Base-by-base conservation (phyloP, 2,329 filamentous ascomycete genomes). In the Penicillium brevicompactum region DNA sequence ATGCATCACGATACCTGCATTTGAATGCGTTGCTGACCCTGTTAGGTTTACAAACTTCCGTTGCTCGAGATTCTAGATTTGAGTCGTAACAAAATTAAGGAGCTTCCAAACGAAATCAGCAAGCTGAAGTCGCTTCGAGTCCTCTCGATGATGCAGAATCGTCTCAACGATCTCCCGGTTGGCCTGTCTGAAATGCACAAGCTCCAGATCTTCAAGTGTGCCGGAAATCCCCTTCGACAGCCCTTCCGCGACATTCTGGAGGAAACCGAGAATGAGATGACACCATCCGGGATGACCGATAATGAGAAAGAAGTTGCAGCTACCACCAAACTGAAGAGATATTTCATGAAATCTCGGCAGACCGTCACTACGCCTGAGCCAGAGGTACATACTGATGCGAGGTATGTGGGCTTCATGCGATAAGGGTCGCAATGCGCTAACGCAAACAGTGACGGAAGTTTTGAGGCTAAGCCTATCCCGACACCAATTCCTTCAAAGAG, bases 41-140 rank as follows among this genome's bases (percentile, higher is more conserved):
- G 60, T 21, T 69, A 96, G 92, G 84, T 97, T 55, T 92, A 93
- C 71, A 87, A 92, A 72, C 82, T 97, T 58, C 87, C 85, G 49
- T 89, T 91, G 32, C 84, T 97, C 52, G 92, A 97, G 75, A 96
- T 97, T 56, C 84, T 97, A 58, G 93, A 97, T 75, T 82, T 97
- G 51, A 92, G 92, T 71, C 86, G 90, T 65, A 97, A 97, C 71
- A 91, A 89, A 71, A 86, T 97, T 58, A 84, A 84, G 46, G 79
- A 84, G 9, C 82, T 97, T 2, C 92, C 93, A 0, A 84, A 87
- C 45, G 89, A 92, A 51, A 90, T 97, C 58, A 85, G 84, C 57
- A 91, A 87, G 68, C 80, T 97, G 66, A 87, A 87, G 5, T 96
- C 91, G 1, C 79, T 97, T 60, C 95, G 96, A 69, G 92, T 97